These are phyloP conservation scores for Pythium biforme DNA, from an alignment of 352 stramenopile genomes.

Conservation along the genomic window DNA sequence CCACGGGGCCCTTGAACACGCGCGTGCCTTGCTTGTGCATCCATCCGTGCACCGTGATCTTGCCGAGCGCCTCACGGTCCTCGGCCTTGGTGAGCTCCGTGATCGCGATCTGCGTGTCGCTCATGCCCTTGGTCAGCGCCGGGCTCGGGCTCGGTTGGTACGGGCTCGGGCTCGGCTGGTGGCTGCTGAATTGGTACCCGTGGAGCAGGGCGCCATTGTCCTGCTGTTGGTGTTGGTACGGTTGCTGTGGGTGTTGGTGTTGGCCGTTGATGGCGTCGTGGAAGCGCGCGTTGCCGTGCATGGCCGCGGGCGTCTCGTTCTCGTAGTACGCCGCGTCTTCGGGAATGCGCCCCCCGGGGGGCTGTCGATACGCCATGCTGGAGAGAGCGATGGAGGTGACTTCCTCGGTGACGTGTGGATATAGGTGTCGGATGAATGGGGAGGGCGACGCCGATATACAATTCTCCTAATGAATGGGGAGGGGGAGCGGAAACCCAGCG, in stretches of 20 bases:
- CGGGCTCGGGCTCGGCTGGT: slow-evolving; percentile 9
- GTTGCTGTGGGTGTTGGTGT: not conserved
- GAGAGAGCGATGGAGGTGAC: not conserved
- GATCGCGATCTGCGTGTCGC: slow-evolving; percentile 54
- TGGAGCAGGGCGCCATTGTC: slow-evolving; percentile 14
- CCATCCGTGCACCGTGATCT: slow-evolving; percentile 50
- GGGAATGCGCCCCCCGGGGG: slow-evolving; percentile 12
- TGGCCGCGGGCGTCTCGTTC: slow-evolving; percentile 19
- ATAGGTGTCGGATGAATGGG: no score
- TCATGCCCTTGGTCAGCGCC: slow-evolving; percentile 16
- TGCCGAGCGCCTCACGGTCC: slow-evolving; percentile 45
- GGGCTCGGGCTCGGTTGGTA: slow-evolving; percentile 26
- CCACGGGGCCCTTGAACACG: slow-evolving; percentile 44
- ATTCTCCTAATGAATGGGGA: not conserved
- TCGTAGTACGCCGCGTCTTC: slow-evolving; percentile 29
- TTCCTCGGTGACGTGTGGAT: not conserved
- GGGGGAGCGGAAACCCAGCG: not conserved
- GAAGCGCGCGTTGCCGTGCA: slow-evolving; percentile 11
- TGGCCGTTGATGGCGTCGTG: slow-evolving; percentile 15
- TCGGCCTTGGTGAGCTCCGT: slow-evolving; percentile 65
- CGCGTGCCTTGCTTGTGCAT: slow-evolving; percentile 65
- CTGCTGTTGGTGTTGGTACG: not conserved
- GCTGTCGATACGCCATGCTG: slow-evolving; percentile 16
- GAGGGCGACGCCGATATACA: not conserved
- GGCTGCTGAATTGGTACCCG: slow-evolving; percentile 17